Base-by-base conservation (phyloP, 768 basidiomycete species). In the Dioszegia aurantiaca region DNA sequence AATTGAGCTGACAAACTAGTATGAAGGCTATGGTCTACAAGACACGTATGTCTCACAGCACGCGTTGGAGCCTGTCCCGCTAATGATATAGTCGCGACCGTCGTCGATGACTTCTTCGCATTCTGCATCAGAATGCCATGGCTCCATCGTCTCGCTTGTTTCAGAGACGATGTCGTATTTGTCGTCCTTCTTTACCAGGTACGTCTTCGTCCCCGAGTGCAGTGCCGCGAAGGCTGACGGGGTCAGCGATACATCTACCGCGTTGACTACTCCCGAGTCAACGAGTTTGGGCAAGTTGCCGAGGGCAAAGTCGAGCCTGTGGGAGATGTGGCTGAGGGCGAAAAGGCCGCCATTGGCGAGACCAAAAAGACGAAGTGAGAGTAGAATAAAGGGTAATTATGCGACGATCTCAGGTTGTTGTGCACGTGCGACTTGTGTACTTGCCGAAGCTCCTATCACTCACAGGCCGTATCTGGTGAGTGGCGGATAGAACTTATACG, bases 21-120 rank as follows among this genome's bases (percentile, higher is more conserved):
- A 93, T 95, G 87, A 95, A 93, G 76, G 88, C 93, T 3, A 91
- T 98, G 89, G 86, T 92, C 65, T 94, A 91, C 82, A 95, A 94
- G 80, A 86, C 88, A 1, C 33, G 81, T 94, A 58, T 87, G 89
- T 53, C 55, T 12, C 3, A 40, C 17, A 33, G 30, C n/a, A 33
- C 9, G 6, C 12, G 56, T 56, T 61, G 41, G 58, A 37, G 11
- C n/a, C 37, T 16, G 43, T 89, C 87, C n/a, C 0, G 87, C 89
- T 44, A 45, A n/a, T 44, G 10, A 45, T 55, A 48, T 24, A 74
- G 63, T 77, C 31, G 72, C 73, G 0, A 77, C 77, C n/a, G 75
- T 77, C 46, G 88, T 93, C 43, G 93, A 94, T 78, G 91, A 97
- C 77, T 84, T 94, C 67, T 73, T 68, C 66, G 91, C 89, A 33